Conservation (phyloP, 352 stramenopile genomes). For the Pythium apleroticum region DNA sequence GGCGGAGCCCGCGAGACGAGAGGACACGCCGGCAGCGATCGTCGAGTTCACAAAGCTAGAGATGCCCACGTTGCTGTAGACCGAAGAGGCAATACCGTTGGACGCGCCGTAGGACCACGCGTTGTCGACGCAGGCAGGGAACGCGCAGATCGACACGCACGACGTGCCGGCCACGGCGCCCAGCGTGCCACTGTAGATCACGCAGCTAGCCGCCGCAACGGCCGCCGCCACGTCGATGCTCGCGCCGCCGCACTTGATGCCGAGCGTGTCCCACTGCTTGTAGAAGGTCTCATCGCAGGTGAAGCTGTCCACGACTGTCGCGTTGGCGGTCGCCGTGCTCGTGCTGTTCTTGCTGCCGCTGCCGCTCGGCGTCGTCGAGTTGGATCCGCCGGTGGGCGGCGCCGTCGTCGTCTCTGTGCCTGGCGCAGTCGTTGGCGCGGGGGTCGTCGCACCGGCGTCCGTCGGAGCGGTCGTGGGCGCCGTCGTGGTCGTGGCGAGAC, state of each 20-base stretch:
- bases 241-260: conserved; percentile 52
- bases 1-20: conserved; percentile 34
- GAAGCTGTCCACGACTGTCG: conserved; percentile 36
- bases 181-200: conserved; percentile 76
- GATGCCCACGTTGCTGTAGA: conserved; percentile 59
- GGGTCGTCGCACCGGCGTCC: background rate
- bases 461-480: background rate
- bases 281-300: conserved; percentile 81
- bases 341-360: conserved; percentile 22
- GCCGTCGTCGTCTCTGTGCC: conserved; percentile 8
- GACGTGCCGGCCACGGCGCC: conserved; percentile 46
- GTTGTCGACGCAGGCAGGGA: conserved; percentile 60
- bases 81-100: conserved; percentile 65
- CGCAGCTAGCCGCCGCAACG: conserved; percentile 51
- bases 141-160: conserved; percentile 80
- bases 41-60: conserved; percentile 51
- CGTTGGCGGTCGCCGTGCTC: conserved; percentile 18
- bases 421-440: background rate
- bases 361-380: conserved; percentile 7
- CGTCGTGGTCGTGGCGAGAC: conserved; percentile 18
- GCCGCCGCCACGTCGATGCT: conserved; percentile 54
- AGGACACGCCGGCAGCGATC: conserved; percentile 38
- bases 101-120: conserved; percentile 58
- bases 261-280: conserved; percentile 65
- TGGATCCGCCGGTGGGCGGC: conserved; percentile 10